phyloP scores from a whole-genome alignment of 352 stramenopile genomes.

The Globisporangium ultimum region DNA sequence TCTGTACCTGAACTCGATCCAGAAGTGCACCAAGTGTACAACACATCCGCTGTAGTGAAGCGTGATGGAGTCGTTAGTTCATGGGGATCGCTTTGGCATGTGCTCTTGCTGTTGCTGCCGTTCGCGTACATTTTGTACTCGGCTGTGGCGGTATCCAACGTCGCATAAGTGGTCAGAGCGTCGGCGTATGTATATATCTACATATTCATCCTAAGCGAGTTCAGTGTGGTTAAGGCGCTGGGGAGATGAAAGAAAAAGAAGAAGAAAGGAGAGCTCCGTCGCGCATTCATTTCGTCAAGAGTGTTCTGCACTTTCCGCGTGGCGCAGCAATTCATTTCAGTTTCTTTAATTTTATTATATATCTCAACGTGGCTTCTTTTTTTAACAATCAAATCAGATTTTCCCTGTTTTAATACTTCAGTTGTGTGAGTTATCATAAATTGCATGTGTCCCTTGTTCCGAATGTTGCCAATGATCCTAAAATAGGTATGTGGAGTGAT shows the following conservation, averaged over 20 bases:
- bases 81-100: conserved; percentile 19
- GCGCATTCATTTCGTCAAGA: not conserved
- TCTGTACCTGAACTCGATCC: conserved; percentile 47
- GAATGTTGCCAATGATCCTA: too few species aligned
- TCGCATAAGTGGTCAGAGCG: conserved; percentile 12
- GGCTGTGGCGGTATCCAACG: conserved; percentile 2
- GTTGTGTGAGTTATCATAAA: too few species aligned
- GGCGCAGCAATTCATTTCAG: not conserved
- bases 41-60: conserved; percentile 15
- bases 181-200: not conserved
- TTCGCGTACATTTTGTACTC: conserved; percentile 19
- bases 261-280: not conserved
- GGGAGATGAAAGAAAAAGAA: too few species aligned
- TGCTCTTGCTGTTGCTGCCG: conserved; percentile 21
- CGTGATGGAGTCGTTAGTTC: not conserved
- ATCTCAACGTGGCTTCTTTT: not conserved
- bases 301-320: not conserved
- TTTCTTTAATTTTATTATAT: not conserved
- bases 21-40: conserved; percentile 57
- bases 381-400: too few species aligned
- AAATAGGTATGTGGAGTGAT: not conserved
- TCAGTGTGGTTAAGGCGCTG: not conserved
- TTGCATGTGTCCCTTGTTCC: too few species aligned
- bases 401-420: too few species aligned
- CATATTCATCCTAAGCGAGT: not conserved